Base-by-base conservation (phyloP, 2,329 filamentous ascomycete species). In the Mycosphaerelloides madeirae region DNA sequence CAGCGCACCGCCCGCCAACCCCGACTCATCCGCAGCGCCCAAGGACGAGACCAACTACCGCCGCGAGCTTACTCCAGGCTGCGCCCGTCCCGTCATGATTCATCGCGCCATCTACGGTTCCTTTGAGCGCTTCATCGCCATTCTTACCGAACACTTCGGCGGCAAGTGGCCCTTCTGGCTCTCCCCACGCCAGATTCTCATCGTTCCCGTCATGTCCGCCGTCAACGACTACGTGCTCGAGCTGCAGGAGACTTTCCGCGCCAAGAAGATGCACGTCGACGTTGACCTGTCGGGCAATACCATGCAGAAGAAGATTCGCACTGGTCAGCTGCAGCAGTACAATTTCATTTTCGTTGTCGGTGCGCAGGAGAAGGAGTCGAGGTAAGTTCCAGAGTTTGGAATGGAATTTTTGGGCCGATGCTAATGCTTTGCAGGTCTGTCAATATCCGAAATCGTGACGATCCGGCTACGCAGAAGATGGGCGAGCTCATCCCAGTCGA, bases 101-200 rank as follows among this genome's bases (percentile, higher is more conserved):
- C 87, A 93, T 68, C 83, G 87, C 57, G 87, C 87, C 51, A 86
- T 93, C 54, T 77, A 81, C 59, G 84, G 85, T 65, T 77, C 84
- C 66, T 77, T 89, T 64, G 78, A 81, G 63, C 75, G 78, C 44
- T 80, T 81, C 62, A 78, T 86, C 61, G 87, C 80, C 54, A 88
- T 91, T 54, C 74, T 91, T 49, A 86, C 80, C 35, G 87, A 93
- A 74, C 87, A 91, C 68, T 91, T 88, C 64, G 86, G 77, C 43
- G 87, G 87, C 58, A 89, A 89, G 71, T 93, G 87, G 87, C 87
- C 87, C 1, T 88, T 91, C 76, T 93, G 87, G 87, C 72, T 93
- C 50, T 87, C 82, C 56, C 87, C 86, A n/a, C 79, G 87, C 40
- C 87, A 93, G 68, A 80, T 93, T 52, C 75, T 85, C 56, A 79